These are phyloP conservation scores for Fusarium transvaalense DNA, from an alignment of 2,329 filamentous ascomycete species.

Conservation along the genomic window DNA sequence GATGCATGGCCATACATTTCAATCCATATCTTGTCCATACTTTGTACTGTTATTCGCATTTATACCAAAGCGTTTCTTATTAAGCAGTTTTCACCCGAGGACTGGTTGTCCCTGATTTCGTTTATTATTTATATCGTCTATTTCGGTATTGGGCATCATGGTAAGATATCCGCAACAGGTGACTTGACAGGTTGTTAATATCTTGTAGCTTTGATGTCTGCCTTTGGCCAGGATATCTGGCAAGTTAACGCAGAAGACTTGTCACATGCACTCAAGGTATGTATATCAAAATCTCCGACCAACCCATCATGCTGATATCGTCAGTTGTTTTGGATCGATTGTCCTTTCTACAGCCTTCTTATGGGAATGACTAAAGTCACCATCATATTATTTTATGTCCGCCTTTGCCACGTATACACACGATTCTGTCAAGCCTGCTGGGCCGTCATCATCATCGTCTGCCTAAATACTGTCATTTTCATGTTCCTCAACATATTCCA, in stretches of 20 bases:
- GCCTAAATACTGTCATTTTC: not conserved
- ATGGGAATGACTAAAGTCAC: conserved; percentile 16
- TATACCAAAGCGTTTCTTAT: conserved; percentile 19
- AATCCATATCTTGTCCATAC: conserved; percentile 12
- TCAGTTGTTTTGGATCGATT: conserved; percentile 19
- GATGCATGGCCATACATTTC: conserved; percentile 22
- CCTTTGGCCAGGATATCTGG: conserved; percentile 23
- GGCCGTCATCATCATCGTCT: not conserved
- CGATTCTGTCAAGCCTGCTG: conserved; percentile 17
- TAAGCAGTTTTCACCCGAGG: conserved; percentile 11
- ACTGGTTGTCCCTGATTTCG: conserved; percentile 10
- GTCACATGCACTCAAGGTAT: conserved; percentile 20
- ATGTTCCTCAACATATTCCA: conserved; percentile 17
- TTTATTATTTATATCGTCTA: conserved; percentile 2
- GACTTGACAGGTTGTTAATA: accelerated
- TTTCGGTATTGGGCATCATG: conserved; percentile 26
- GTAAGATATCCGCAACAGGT: accelerated
- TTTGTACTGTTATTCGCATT: conserved; percentile 11
- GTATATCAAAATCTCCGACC: accelerated
- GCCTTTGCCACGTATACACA: conserved; percentile 13
- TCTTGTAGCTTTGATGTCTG: not conserved
- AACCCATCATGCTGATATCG: accelerated
- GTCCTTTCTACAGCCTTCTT: conserved; percentile 9
- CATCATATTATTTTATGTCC: conserved; percentile 19
- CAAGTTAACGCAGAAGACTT: not conserved